Evolutionary conservation across 345 rosid species (phyloP), one percentile per base, ranked within the genome.

Genomic region (Mangifera indica): DNA sequence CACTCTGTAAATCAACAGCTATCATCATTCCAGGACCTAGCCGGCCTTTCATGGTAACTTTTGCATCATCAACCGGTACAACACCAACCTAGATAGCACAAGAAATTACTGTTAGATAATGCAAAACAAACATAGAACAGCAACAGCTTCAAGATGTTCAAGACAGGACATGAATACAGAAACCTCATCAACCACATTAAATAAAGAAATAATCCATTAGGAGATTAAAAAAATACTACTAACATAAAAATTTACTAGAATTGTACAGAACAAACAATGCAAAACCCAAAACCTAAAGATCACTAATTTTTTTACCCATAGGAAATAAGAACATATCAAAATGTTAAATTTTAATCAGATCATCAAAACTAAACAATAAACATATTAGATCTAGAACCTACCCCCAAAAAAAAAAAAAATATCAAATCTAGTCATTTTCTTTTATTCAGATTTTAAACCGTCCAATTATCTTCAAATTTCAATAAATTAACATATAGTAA

Each of bases 21-120:
- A 95, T 95, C 99, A 95, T 95, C 99, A 95, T 95, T 74, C 99
- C 99, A 21, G 99, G 99, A 78, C 99, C 99, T 44, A 95, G 84
- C 69, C 98, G 94, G 54, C 98, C 99, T 81, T 95, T 95, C 96
- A 87, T 87, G 6, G 80, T 88, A 63, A 95, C 88, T 82, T 91
- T 95, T 45, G 93, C 87, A 77, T 95, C 99, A 76, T 95, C 98
- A 84, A 95, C 87, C 1, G 99, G 98, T 65, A 95, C 62, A 79
- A 95, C 99, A 75, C 99, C 99, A 58, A 95, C 99, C 99, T 95
- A 81, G 48, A 79, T 25, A 72, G 58, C 68, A 74, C 21, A 66
- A 10, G 12, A 37, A 7, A 63, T 8, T 5, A 5, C 57, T 49
- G 65, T 42, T 54, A 40, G 26, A 12, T 53, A 13, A 48, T 57